Base-by-base conservation (phyloP, 192 early-diverging fungal genomes). In the Linnemannia elongata region DNA sequence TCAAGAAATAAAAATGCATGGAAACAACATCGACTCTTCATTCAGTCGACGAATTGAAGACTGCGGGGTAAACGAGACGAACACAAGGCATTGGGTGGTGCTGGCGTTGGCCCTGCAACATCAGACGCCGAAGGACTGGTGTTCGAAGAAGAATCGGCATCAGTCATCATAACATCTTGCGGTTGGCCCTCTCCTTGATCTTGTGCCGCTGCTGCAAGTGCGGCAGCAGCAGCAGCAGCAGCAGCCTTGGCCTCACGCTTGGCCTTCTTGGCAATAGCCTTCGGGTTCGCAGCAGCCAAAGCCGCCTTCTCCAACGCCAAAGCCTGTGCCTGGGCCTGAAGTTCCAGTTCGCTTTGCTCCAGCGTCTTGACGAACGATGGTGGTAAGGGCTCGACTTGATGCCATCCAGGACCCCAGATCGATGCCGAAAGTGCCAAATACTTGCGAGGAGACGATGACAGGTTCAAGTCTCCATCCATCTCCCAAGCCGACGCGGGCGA, bases 371-470 rank as follows among this genome's bases (percentile, higher is more conserved):
- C 68, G 24, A 87, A 81, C 60, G 85, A 87, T n/a, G 75, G 55
- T 22, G 85, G 85, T 39, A 87, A 47, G 0, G 85, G 85, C 15
- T 87, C 85, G 33, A 87, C 79, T 36, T 87, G 85, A 20, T 81
- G 80, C 85, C 85, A 87, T n/a, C 79, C 85, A 24, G 79, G 75
- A 2, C 85, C 85, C 85, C 85, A 87, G 41, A 87, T 87, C 18
- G 79, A 81, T 6, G 85, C 79, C 24, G 85, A 81, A 7, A 87
- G 33, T 0, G 79, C 78, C 54, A 80, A 27, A 38, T 73, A 76
- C 55, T 82, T 77, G 74, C 68, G 38, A 20, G 41, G 41, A 33
- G 63, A 30, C 2, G 79, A 33, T 55, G n/a, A 33, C 33, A 45
- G 60, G 60, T 10, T 15, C 24, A 66, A 13, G 24, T 66, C 9